Conservation (phyloP, 2,329 filamentous ascomycete genomes). For the Colletotrichum orbiculare region DNA sequence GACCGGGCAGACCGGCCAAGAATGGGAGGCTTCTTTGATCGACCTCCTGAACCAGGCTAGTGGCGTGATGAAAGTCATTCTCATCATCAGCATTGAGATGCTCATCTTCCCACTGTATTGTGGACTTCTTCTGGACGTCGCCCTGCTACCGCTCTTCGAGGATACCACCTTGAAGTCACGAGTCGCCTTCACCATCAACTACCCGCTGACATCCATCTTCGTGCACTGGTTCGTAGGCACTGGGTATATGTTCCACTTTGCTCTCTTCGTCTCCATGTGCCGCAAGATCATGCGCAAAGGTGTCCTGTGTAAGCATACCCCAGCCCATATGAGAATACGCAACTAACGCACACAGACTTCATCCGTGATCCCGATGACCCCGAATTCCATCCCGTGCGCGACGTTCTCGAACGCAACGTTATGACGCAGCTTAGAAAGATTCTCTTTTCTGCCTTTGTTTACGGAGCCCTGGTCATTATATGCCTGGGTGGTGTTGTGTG, state of each 20-base stretch:
- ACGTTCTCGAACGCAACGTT: constrained; percentile 93
- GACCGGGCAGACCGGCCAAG: constrained; percentile 62
- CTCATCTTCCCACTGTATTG: constrained; percentile 96
- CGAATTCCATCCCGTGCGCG: constrained; percentile 96
- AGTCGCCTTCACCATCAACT: constrained; percentile 79
- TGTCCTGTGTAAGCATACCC: constrained; percentile 78
- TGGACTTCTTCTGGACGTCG: constrained; percentile 87
- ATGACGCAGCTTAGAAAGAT: constrained; percentile 96
- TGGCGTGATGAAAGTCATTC: constrained; percentile 95
- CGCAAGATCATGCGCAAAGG: constrained; percentile 96
- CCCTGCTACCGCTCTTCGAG: constrained; percentile 89
- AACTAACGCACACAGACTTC: constrained; percentile 71
- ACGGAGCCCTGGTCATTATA: constrained; percentile 90
- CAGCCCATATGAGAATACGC: not conserved
- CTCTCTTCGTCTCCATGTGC: constrained; percentile 98
- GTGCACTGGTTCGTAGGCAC: constrained; percentile 99
- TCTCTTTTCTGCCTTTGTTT: constrained; percentile 93
- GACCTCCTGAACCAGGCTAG: constrained; percentile 92
- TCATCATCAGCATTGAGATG: constrained; percentile 99
- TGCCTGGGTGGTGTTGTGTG: constrained; percentile 97
- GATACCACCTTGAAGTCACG: constrained; percentile 81
- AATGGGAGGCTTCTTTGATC: constrained; percentile 81
- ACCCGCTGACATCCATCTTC: constrained; percentile 91
- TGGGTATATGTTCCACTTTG: constrained; percentile 99
- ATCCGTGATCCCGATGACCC: constrained; percentile 98